Evolutionary conservation across 2,329 filamentous ascomycete genomes (phyloP).

Genomic region (Apiospora phragmitis): DNA sequence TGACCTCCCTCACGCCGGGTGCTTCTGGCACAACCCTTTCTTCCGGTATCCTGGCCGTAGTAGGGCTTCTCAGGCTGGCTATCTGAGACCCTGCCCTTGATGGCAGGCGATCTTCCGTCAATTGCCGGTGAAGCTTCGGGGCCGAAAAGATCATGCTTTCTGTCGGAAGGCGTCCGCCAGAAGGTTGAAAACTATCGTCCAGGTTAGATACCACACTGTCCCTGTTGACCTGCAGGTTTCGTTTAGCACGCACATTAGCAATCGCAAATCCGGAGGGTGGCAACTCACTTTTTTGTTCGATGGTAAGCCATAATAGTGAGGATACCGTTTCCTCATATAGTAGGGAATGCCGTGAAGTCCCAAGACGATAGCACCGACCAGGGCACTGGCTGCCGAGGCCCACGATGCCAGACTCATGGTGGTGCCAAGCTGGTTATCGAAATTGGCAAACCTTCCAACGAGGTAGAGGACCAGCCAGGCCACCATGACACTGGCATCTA

Average conservation of each 20-base stretch:
- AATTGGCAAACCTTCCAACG: background rate
- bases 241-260: background rate
- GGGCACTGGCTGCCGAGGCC: background rate
- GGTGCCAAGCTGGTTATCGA: conserved; percentile 8
- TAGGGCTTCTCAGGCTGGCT: background rate
- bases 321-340: background rate
- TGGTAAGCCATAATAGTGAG: conserved; percentile 4
- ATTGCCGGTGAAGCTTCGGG: conserved; percentile 6
- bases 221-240: background rate
- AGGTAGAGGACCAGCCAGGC: conserved; percentile 5
- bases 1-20: background rate
- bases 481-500: background rate
- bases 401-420: background rate
- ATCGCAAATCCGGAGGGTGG: background rate
- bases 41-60: background rate
- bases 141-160: conserved; percentile 9
- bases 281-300: background rate
- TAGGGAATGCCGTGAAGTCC: background rate
- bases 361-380: conserved; percentile 1
- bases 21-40: background rate
- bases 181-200: conserved; percentile 4
- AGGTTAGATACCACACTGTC: conserved; percentile 4
- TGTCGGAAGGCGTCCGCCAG: conserved; percentile 4
- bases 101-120: background rate
- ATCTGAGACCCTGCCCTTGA: background rate